These are phyloP conservation scores for Penicillium sp. DNA, from an alignment of 2,329 filamentous ascomycete species.

Conservation along the genomic window DNA sequence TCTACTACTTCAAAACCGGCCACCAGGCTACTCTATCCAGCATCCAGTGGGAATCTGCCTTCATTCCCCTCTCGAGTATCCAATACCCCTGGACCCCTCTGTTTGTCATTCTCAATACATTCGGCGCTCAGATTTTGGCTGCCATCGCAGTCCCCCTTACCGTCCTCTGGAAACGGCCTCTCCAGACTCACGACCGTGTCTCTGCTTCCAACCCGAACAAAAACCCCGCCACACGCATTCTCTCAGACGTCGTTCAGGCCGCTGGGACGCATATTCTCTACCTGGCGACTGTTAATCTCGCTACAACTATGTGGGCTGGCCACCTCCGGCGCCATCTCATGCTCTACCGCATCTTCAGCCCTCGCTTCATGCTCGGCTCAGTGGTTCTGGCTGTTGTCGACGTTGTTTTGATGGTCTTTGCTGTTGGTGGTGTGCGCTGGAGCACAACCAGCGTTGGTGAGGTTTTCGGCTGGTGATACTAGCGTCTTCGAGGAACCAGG, in stretches of 20 bases:
- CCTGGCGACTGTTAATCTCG: constrained; percentile 77
- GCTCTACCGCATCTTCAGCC: constrained; percentile 92
- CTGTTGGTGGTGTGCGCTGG: constrained; percentile 70
- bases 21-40: constrained; percentile 84
- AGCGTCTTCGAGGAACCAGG: background rate
- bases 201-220: constrained; percentile 20
- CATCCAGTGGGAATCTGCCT: constrained; percentile 95
- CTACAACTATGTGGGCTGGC: constrained; percentile 87
- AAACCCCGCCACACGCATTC: constrained; percentile 44
- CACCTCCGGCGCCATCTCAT: constrained; percentile 88
- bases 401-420: constrained; percentile 67
- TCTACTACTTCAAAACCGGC: constrained; percentile 96
- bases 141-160: constrained; percentile 76
- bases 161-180: constrained; percentile 83
- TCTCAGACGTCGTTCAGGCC: constrained; percentile 69
- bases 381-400: constrained; percentile 73
- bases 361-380: constrained; percentile 82
- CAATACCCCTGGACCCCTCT: constrained; percentile 88
- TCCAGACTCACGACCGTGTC: constrained; percentile 61
- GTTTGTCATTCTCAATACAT: constrained; percentile 79
- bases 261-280: constrained; percentile 75
- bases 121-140: constrained; percentile 82
- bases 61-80: constrained; percentile 79
- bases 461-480: constrained; percentile 74
- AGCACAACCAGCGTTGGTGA: constrained; percentile 78